Conservation (phyloP, 2,329 filamentous ascomycete species). For the Fusarium redolens region DNA sequence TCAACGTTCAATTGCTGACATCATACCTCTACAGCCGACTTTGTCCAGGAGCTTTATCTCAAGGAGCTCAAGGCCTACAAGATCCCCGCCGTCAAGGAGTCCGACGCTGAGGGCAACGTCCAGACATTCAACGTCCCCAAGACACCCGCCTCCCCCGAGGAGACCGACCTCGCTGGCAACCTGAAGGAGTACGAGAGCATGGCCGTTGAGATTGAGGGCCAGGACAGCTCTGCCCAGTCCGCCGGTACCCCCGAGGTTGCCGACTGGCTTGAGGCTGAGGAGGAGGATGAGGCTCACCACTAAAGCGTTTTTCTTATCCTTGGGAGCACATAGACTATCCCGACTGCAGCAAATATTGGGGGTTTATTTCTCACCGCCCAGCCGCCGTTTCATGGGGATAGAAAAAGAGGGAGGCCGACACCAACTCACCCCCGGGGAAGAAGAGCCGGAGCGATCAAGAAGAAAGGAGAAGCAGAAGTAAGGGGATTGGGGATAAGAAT, state of each 20-base stretch:
- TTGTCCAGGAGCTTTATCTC: slow-evolving; percentile 98
- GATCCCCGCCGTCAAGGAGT: slow-evolving; percentile 81
- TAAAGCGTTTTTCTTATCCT: slow-evolving; percentile 50
- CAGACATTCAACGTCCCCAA: slow-evolving; percentile 86
- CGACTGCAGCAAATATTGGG: slow-evolving; percentile 13
- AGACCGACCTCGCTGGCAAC: slow-evolving; percentile 90
- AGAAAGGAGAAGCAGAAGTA: slow-evolving; percentile 25
- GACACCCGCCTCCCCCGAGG: slow-evolving; percentile 89
- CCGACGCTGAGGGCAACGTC: slow-evolving; percentile 90
- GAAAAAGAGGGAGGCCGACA: slow-evolving; percentile 33
- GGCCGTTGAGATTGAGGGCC: slow-evolving; percentile 93
- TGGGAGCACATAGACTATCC: slow-evolving; percentile 16
- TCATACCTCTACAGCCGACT: slow-evolving; percentile 75
- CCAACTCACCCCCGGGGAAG: slow-evolving; percentile 9
- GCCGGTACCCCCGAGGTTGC: slow-evolving; percentile 68
- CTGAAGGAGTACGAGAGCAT: slow-evolving; percentile 95
- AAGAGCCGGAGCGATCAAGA: slow-evolving; percentile 14
- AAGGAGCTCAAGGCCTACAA: slow-evolving; percentile 97
- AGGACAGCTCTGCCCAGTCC: slow-evolving; percentile 71
- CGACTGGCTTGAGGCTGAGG: slow-evolving; percentile 88
- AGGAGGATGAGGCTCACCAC: slow-evolving; percentile 67
- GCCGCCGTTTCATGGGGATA: slow-evolving; percentile 16
- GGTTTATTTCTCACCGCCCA: slow-evolving; percentile 21
- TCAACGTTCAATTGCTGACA: slow-evolving; percentile 43
- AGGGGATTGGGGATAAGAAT: slow-evolving; percentile 45